Conservation (phyloP, 164 flowering plant species). For the Cinnamomum chago region DNA sequence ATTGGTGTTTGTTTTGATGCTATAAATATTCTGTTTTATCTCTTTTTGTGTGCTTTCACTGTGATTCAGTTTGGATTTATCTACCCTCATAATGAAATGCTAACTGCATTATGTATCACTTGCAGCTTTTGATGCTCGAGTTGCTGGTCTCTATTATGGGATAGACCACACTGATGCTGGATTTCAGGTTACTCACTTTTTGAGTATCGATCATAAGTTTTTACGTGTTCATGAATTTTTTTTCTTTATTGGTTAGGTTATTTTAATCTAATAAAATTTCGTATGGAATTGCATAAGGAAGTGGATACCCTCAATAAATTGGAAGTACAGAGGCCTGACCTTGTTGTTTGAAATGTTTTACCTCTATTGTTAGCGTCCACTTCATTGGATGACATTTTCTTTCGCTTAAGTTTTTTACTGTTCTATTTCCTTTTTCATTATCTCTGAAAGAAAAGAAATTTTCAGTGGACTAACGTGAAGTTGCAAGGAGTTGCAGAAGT, state of each 20-base stretch:
- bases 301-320: not conserved
- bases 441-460: not conserved
- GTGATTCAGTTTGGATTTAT: not conserved
- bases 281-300: no score
- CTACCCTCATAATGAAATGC: conserved; percentile 1
- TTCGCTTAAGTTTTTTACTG: no score
- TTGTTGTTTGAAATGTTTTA: not conserved
- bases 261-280: no score
- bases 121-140: conserved; percentile 95
- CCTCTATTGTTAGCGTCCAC: no score
- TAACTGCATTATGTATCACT: conserved; percentile 11
- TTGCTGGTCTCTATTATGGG: conserved; percentile 85
- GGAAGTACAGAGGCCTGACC: not conserved
- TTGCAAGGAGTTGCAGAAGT: not conserved
- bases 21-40: not conserved
- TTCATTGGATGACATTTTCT: no score
- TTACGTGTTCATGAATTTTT: no score
- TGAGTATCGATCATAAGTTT: not conserved
- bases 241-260: no score
- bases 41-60: not conserved
- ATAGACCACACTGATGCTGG: conserved; percentile 55
- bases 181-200: conserved; percentile 60
- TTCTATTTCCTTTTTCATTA: not conserved
- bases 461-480: not conserved
- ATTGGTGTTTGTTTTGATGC: not conserved